phyloP scores from a whole-genome alignment of 768 basidiomycete genomes.

The Naganishia vishniacii region DNA sequence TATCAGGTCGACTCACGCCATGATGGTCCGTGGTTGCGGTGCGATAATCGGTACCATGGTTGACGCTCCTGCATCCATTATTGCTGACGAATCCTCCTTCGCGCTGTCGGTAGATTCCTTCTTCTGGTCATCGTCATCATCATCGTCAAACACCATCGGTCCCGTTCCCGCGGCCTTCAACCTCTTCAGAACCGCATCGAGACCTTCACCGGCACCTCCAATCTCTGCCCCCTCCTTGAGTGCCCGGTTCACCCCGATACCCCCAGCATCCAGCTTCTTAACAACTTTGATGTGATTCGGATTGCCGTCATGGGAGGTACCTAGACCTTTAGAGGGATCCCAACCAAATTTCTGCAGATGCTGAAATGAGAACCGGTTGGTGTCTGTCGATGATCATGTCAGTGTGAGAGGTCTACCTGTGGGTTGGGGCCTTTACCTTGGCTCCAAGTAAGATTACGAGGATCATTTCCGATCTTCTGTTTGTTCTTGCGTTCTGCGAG shows the following conservation, averaged over 20 bases:
- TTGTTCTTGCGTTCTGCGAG: slow-evolving; percentile 27
- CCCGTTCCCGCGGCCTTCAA: slow-evolving; percentile 35
- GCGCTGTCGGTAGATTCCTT: not conserved
- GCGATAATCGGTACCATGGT: slow-evolving; percentile 5
- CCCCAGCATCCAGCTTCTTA: slow-evolving; percentile 45
- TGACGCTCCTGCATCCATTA: not conserved
- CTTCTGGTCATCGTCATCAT: slow-evolving; percentile 25
- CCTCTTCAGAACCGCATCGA: slow-evolving; percentile 47
- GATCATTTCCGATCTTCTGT: slow-evolving; percentile 47
- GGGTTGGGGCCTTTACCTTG: slow-evolving; percentile 28
- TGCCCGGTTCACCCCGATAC: slow-evolving; percentile 48
- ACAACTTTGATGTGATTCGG: slow-evolving; percentile 48
- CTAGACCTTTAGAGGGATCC: slow-evolving; percentile 42
- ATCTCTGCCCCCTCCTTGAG: slow-evolving; percentile 46
- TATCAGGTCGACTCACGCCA: slow-evolving; percentile 37
- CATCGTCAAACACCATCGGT: slow-evolving; percentile 20
- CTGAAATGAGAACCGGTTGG: slow-evolving; percentile 46
- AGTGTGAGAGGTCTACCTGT: not conserved
- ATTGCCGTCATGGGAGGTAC: slow-evolving; percentile 40
- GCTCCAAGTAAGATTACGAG: slow-evolving; percentile 49
- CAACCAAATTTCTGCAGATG: slow-evolving; percentile 47
- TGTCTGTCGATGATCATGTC: slow-evolving; percentile 28
- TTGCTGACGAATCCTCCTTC: slow-evolving; percentile 12
- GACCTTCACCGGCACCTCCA: slow-evolving; percentile 42
- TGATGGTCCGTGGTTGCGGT: slow-evolving; percentile 29